phyloP scores from a whole-genome alignment of 257 asterid genomes.

The Craterostigma plantagineum region DNA sequence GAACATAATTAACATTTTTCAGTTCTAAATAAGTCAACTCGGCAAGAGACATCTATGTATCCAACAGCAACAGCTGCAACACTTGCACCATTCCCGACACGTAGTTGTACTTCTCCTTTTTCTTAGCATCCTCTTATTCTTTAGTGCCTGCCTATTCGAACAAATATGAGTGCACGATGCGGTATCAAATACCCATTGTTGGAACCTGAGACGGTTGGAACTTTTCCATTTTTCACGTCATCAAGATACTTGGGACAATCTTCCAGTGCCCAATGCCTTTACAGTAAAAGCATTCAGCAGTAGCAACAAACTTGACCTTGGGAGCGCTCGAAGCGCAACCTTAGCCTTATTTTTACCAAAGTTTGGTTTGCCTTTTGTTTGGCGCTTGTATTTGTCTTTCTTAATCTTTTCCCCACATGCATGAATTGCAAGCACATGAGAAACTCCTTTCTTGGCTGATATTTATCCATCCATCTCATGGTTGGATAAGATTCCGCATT shows the following conservation, averaged over 20 bases:
- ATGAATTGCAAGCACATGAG: no score
- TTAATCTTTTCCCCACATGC: no score
- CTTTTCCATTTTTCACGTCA: not conserved
- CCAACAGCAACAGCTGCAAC: constrained; percentile 4
- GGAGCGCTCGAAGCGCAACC: no score
- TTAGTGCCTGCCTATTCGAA: not conserved
- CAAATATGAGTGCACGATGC: not conserved
- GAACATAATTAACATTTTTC: not conserved
- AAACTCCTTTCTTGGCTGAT: no score
- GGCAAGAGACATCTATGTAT: not conserved
- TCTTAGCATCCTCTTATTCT: not conserved
- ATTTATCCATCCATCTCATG: no score
- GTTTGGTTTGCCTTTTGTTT: no score
- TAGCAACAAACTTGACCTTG: no score
- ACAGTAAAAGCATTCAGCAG: not conserved
- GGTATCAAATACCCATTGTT: not conserved
- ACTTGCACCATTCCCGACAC: constrained; percentile 5
- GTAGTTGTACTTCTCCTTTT: constrained; percentile 2
- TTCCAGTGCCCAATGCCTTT: constrained; percentile 2
- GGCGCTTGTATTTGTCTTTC: no score
- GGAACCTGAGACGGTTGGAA: not conserved
- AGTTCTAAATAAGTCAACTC: not conserved
- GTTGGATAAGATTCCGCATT: no score
- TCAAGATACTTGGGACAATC: constrained; percentile 3
- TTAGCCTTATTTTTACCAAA: not conserved